These are phyloP conservation scores for Chlorella sp. DNA, from an alignment of 139 green algal genomes.

Conservation along the genomic window DNA sequence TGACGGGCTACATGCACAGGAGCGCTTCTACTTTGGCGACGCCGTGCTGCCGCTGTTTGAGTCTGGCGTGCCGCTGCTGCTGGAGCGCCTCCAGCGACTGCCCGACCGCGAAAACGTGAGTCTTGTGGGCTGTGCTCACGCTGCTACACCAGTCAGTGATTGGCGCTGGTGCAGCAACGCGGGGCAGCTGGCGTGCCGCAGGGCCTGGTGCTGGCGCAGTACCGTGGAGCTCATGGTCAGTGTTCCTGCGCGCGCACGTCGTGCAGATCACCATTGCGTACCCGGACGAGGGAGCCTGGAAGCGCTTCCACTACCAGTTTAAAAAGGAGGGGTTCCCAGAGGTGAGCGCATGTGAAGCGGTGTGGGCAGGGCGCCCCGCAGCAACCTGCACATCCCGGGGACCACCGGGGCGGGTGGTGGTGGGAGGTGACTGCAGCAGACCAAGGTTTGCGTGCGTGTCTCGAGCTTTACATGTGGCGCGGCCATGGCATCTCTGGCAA, in stretches of 20 bases:
- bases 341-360: too few species aligned
- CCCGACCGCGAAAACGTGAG: constrained; percentile 45
- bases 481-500: too few species aligned
- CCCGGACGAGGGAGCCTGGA: constrained; percentile 97
- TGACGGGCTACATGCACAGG: constrained; percentile 57
- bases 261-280: constrained; percentile 88
- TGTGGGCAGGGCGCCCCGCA: too few species aligned
- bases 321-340: constrained; percentile 74
- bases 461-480: too few species aligned
- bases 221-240: not conserved
- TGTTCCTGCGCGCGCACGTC: not conserved
- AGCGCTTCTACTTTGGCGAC: constrained; percentile 99
- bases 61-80: constrained; percentile 87
- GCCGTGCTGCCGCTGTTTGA: constrained; percentile 94
- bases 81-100: constrained; percentile 61
- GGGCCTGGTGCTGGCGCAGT: too few species aligned
- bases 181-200: not conserved
- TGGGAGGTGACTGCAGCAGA: too few species aligned
- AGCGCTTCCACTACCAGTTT: constrained; percentile 96
- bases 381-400: too few species aligned
- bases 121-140: too few species aligned
- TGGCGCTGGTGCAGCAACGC: not conserved
- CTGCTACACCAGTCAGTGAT: not conserved
- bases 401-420: too few species aligned
- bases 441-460: too few species aligned